phyloP scores from a whole-genome alignment of 495 filamentous ascomycete species.

The Neurospora sp. region DNA sequence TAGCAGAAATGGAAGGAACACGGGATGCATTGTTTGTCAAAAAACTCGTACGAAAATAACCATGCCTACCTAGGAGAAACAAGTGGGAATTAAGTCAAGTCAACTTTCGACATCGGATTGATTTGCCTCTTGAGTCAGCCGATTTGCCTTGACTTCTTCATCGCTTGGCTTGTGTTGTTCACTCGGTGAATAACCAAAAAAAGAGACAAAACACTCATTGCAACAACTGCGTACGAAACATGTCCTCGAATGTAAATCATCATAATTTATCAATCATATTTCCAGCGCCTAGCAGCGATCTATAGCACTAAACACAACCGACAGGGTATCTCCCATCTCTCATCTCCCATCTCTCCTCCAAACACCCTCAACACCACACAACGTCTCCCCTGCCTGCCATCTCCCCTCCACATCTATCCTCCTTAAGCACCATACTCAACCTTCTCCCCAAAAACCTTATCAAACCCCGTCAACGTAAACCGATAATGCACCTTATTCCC shows the following conservation, averaged over 20 bases:
- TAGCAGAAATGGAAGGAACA: too few species aligned
- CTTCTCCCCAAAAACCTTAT: conserved; percentile 31
- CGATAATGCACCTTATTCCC: conserved; percentile 45
- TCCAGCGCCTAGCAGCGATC: neutral
- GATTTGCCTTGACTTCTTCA: neutral
- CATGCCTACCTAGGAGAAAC: too few species aligned
- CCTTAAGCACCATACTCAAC: neutral
- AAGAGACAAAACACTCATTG: neutral
- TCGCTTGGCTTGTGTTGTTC: too few species aligned
- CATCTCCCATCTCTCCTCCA: neutral
- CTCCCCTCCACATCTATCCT: neutral
- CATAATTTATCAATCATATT: neutral
- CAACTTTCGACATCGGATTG: neutral
- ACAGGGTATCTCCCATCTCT: neutral
- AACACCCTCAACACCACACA: neutral
- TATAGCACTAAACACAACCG: neutral
- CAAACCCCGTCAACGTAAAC: conserved; percentile 42
- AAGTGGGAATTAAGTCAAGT: neutral
- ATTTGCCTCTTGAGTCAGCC: neutral
- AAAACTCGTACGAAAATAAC: too few species aligned
- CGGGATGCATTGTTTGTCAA: too few species aligned
- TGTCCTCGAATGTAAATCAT: neutral
- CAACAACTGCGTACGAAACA: neutral
- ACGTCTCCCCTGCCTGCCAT: neutral
- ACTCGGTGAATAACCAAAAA: too few species aligned